These are phyloP conservation scores for Rubia yunnanensis DNA, from an alignment of 257 asterid species.

Conservation along the genomic window DNA sequence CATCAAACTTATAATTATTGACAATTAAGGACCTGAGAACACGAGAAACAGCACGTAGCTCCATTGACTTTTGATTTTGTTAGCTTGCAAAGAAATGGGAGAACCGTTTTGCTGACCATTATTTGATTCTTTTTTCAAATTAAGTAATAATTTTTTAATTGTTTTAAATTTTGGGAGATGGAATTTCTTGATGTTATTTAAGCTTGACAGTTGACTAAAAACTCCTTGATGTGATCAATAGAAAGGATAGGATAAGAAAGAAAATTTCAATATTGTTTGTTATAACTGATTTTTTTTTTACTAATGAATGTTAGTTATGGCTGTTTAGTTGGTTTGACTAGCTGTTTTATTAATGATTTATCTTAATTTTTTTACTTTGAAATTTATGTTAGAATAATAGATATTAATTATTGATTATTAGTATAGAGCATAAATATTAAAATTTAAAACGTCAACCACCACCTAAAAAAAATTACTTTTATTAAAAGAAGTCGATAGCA, in stretches of 20 bases:
- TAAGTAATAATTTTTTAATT: background rate
- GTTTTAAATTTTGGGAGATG: background rate
- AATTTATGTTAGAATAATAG: no score
- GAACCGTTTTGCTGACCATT: background rate
- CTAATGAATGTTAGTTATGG: no score
- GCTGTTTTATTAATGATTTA: no score
- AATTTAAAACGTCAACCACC: no score
- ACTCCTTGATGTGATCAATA: background rate
- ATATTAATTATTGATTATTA: no score
- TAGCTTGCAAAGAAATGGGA: background rate
- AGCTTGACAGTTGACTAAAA: conserved; percentile 3
- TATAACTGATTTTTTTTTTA: no score
- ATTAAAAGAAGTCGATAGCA: no score
- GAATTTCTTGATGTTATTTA: background rate
- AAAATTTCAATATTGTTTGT: no score
- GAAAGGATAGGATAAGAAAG: background rate
- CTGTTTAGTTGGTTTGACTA: no score
- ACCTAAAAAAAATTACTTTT: no score
- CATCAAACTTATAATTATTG: background rate
- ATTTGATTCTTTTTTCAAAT: background rate
- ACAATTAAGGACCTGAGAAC: conserved; percentile 9
- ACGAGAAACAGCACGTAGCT: conserved; percentile 2
- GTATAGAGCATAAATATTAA: no score
- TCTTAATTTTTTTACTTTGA: no score
- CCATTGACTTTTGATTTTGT: conserved; percentile 2